Evolutionary conservation across 345 rosid genomes (phyloP), one percentile per base, ranked within the genome.

Genomic region (Theobroma cacao): DNA sequence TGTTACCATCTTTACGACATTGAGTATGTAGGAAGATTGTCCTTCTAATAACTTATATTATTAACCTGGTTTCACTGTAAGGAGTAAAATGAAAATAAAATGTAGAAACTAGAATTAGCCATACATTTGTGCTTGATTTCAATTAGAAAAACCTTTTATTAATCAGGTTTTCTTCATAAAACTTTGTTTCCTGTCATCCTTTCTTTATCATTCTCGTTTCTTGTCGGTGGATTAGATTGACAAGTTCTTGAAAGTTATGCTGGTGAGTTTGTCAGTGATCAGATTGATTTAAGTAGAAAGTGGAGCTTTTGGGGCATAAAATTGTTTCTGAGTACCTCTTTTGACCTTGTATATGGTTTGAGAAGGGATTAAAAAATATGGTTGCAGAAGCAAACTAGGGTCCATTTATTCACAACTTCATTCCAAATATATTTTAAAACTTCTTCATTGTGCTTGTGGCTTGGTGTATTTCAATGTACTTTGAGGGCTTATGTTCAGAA

Each of bases 281-380:
- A 6, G 34, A 40, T 40, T 45, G 4, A 30, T 52, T 72, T 28
- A 33, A 34, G 47, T 20, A 1, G 65, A 3, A n/a, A 55, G 31
- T 55, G 63, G 30, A 53, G 24, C 36, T 41, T 59, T 75, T 60
- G 10, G 68, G 68, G 77, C 55, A 43, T 40, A 24, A 41, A 38
- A 31, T 34, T 34, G 40, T 47, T 56, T 40, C 22, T 64, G 45
- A 15, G 17, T 63, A 43, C n/a, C 7, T 3, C 28, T 52, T 52
- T 14, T 20, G 10, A 34, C 43, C 7, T 34, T 40, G 28, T 59
- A n/a, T 30, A 74, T 40, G 24, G 26, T 28, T 18, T 58, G 33
- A 74, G 65, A 75, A 41, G 40, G 47, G 62, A 72, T 47, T 2
- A 3, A 71, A 68, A 2, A 71, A 73, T 73, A 22, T n/a, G 33